phyloP scores from a whole-genome alignment of 139 green algal genomes.

The Edaphochlamys debaryana region DNA sequence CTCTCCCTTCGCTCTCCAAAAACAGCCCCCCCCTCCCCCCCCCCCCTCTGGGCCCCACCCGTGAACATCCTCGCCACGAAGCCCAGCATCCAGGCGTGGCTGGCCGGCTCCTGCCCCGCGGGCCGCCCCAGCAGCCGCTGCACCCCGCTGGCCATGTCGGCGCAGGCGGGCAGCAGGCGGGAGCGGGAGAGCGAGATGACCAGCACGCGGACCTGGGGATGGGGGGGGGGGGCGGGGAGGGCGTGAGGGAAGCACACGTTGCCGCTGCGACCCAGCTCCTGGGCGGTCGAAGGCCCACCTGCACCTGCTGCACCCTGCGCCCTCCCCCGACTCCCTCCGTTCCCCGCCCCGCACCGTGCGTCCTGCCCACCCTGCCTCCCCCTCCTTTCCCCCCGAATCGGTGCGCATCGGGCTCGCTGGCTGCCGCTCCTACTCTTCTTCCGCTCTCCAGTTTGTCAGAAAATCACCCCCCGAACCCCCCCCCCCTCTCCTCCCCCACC shows the following conservation, averaged over 20 bases:
- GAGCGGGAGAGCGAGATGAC: background rate
- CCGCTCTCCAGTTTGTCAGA: too few species aligned
- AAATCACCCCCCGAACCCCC: too few species aligned
- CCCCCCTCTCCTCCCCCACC: conserved; percentile 14
- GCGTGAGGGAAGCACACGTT: too few species aligned
- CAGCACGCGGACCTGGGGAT: conserved; percentile 2
- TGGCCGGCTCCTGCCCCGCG: background rate
- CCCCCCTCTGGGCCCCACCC: background rate
- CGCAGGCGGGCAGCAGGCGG: background rate
- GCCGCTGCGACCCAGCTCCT: too few species aligned
- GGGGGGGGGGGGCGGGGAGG: background rate
- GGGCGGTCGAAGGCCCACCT: too few species aligned
- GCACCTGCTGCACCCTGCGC: too few species aligned
- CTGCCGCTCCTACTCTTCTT: too few species aligned
- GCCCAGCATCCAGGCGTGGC: conserved; percentile 25
- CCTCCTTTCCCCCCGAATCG: too few species aligned
- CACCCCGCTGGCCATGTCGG: background rate
- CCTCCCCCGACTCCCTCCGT: too few species aligned
- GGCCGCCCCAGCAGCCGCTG: background rate
- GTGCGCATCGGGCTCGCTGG: too few species aligned
- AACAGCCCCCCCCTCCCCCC: background rate
- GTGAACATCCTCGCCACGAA: conserved; percentile 29
- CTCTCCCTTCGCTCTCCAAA: background rate
- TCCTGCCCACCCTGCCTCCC: too few species aligned
- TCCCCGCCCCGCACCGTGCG: too few species aligned